Conservation (phyloP, 2,329 filamentous ascomycete species). For the Epichloe uncinata region DNA sequence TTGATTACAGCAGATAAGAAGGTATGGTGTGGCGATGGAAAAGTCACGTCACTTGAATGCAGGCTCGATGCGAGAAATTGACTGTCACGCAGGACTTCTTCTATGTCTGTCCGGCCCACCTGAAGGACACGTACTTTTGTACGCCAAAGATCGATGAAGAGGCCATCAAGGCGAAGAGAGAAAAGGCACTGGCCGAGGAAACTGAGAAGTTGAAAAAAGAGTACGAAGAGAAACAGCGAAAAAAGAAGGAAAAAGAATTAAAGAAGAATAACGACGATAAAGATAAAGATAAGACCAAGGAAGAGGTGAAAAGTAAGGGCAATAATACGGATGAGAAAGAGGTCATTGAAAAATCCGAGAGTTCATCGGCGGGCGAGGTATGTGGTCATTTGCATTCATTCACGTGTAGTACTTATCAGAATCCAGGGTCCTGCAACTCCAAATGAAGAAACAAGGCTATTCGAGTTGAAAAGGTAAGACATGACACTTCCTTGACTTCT, state of each 20-base stretch:
- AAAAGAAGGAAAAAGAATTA: constrained; percentile 55
- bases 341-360: constrained; percentile 5
- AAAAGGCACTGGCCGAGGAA: constrained; percentile 53
- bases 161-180: constrained; percentile 43
- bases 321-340: constrained; percentile 14
- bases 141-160: constrained; percentile 58
- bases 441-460: constrained; percentile 66
- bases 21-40: constrained; percentile 31
- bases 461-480: constrained; percentile 65
- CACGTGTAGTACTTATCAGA: background rate
- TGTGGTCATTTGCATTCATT: background rate
- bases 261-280: constrained; percentile 34
- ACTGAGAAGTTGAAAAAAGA: constrained; percentile 54
- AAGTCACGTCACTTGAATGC: background rate
- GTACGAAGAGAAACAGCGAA: constrained; percentile 59
- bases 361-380: constrained; percentile 3
- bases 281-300: constrained; percentile 22
- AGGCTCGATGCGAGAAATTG: background rate
- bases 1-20: constrained; percentile 82
- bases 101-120: constrained; percentile 72
- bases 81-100: constrained; percentile 55
- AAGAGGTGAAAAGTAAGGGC: constrained; percentile 16
- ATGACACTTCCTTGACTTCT: background rate
- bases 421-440: constrained; percentile 9
- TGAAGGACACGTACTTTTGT: constrained; percentile 75